Conservation (phyloP, 768 basidiomycete species). For the Boletus reticulatus region DNA sequence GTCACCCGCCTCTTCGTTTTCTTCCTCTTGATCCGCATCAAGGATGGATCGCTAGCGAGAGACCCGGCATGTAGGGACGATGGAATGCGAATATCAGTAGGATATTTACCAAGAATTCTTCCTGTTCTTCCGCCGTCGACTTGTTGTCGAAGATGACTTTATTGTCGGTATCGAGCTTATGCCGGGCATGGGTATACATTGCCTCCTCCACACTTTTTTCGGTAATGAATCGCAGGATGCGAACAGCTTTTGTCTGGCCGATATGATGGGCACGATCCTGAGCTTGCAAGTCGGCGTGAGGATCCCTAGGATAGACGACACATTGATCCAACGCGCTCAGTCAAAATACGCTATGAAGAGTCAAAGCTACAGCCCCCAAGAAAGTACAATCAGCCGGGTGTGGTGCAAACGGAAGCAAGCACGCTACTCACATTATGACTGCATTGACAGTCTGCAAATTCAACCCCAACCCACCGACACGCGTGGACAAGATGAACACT, state of each 20-base stretch:
- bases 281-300: conserved; percentile 97
- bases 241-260: conserved; percentile 96
- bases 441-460: conserved; percentile 97
- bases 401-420: background rate
- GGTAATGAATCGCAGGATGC: conserved; percentile 95
- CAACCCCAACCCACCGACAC: conserved; percentile 90
- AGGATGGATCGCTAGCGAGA: conserved; percentile 74
- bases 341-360: conserved; percentile 28
- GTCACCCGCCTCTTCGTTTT: conserved; percentile 81
- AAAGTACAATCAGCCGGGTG: conserved; percentile 8
- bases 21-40: conserved; percentile 87
- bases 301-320: conserved; percentile 62
- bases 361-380: conserved; percentile 55
- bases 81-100: background rate
- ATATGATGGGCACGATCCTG: conserved; percentile 99
- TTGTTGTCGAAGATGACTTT: conserved; percentile 99
- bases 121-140: conserved; percentile 96
- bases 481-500: conserved; percentile 91
- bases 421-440: conserved; percentile 77
- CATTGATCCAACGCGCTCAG: background rate
- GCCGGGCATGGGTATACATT: conserved; percentile 91
- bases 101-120: conserved; percentile 78
- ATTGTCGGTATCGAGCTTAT: conserved; percentile 97
- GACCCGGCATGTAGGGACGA: conserved; percentile 1
- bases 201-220: conserved; percentile 99